Conservation (phyloP, 1,139 yeast genomes). For the Geotrichum australiense region DNA sequence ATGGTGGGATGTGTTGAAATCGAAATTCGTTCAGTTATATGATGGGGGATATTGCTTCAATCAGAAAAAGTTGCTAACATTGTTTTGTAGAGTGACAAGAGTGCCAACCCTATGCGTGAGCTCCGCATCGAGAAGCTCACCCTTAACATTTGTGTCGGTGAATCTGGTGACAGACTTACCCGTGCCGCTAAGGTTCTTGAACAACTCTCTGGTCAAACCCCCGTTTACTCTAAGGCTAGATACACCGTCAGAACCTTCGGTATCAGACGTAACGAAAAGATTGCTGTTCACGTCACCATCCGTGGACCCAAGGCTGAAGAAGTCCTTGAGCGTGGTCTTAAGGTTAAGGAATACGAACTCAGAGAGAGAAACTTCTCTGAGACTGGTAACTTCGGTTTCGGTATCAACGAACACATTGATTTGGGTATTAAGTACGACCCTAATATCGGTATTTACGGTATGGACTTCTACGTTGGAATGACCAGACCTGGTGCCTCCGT, state of each 20-base stretch:
- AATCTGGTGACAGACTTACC: constrained; percentile 99
- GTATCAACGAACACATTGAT: constrained; percentile 99
- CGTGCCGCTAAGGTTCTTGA: constrained; percentile 99
- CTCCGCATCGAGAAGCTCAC: constrained; percentile 98
- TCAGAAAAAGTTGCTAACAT: constrained; percentile 13
- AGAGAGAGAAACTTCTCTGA: constrained; percentile 89
- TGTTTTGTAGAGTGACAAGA: constrained; percentile 31
- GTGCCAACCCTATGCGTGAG: constrained; percentile 88
- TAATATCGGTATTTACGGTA: constrained; percentile 99
- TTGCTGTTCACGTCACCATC: constrained; percentile 98
- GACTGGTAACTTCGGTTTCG: constrained; percentile 99
- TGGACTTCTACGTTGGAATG: constrained; percentile 99
- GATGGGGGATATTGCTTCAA: too few species aligned
- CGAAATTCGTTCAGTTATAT: too few species aligned
- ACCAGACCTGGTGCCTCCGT: constrained; percentile 99
- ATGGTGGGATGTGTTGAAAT: too few species aligned
- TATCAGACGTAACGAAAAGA: constrained; percentile 99
- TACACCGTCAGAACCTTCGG: constrained; percentile 99
- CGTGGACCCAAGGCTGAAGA: constrained; percentile 99
- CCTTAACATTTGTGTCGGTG: constrained; percentile 99
- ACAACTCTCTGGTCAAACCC: constrained; percentile 99
- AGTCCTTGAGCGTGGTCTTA: constrained; percentile 99
- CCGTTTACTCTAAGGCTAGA: constrained; percentile 99
- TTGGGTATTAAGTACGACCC: constrained; percentile 99
- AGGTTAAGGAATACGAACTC: constrained; percentile 99